Conservation (phyloP, 108 stramenopile genomes). For the Asterionellopsis glacialis region DNA sequence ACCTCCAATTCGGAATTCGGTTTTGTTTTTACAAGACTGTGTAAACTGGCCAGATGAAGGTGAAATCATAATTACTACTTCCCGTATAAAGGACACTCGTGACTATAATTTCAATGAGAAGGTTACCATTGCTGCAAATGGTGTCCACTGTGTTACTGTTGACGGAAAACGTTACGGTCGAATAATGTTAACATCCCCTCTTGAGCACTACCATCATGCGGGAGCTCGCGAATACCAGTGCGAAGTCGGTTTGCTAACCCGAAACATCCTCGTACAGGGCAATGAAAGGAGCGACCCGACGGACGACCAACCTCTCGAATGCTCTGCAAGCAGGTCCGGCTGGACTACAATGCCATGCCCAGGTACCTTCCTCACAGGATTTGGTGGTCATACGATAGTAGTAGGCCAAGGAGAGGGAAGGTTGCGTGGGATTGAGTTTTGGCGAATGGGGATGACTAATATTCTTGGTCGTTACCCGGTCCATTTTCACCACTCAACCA, state of each 20-base stretch:
- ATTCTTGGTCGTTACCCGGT: slow-evolving; percentile 43
- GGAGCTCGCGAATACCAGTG: slow-evolving; percentile 38
- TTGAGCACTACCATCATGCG: slow-evolving; percentile 26
- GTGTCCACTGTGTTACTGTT: no score
- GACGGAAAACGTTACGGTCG: no score
- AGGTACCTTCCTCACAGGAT: slow-evolving; percentile 28
- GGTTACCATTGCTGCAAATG: slow-evolving; percentile 11
- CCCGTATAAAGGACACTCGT: slow-evolving; percentile 22
- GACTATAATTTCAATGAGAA: slow-evolving; percentile 26
- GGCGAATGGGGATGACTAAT: slow-evolving; percentile 55
- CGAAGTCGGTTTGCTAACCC: slow-evolving; percentile 44
- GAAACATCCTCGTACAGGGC: slow-evolving; percentile 43
- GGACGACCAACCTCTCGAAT: slow-evolving; percentile 23
- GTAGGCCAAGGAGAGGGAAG: slow-evolving; percentile 13
- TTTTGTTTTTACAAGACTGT: slow-evolving; percentile 24
- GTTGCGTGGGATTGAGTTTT: slow-evolving; percentile 36
- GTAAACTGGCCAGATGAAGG: slow-evolving; percentile 40
- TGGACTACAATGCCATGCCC: slow-evolving; percentile 13
- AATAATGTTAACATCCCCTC: slow-evolving; percentile 16
- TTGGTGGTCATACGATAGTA: slow-evolving; percentile 45
- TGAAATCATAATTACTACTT: slow-evolving; percentile 29
- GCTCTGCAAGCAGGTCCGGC: not conserved
- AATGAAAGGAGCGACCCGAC: slow-evolving; percentile 27
- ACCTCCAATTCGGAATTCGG: not conserved
- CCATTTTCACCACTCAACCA: slow-evolving; percentile 31